A percentile compares a stretch with the other conserved stretches of the same genome.
Evolutionary conservation across 306 rosid genomes (phyloP).

Genomic region (Cicer bijugum): DNA sequence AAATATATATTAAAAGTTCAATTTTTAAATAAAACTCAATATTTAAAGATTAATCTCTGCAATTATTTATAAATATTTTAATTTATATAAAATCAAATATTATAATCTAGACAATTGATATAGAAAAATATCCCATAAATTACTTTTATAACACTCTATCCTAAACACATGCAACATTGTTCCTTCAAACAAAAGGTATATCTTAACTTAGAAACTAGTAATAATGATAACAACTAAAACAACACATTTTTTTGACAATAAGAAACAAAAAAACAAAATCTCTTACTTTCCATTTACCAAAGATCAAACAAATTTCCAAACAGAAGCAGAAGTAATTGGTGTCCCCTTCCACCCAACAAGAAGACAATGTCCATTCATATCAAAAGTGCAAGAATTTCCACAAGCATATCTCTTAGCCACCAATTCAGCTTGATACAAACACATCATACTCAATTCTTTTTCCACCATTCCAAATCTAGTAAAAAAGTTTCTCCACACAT

Average conservation of each 20-base stretch:
- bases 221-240: not conserved
- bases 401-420: slow-evolving; percentile 53
- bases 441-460: slow-evolving; percentile 55
- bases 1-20: too few relatives aligned
- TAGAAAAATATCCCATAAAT: not conserved
- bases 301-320: slow-evolving; percentile 59
- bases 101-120: not conserved
- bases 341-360: slow-evolving; percentile 75
- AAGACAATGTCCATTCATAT: slow-evolving; percentile 53
- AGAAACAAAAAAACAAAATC: not conserved
- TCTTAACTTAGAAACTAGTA: slow-evolving; percentile 3
- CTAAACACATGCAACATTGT: not conserved
- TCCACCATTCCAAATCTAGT: slow-evolving; percentile 62
- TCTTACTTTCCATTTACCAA: not conserved
- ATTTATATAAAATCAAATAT: not conserved
- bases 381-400: slow-evolving; percentile 53
- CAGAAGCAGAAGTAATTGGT: slow-evolving; percentile 63
- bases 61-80: too few relatives aligned
- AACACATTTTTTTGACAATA: not conserved
- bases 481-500: slow-evolving; percentile 73
- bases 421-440: slow-evolving; percentile 62
- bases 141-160: not conserved
- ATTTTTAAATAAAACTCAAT: too few relatives aligned
- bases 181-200: not conserved
- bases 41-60: too few relatives aligned